Base-by-base conservation (phyloP, 495 filamentous ascomycete species). In the Cercophora newfieldiana region DNA sequence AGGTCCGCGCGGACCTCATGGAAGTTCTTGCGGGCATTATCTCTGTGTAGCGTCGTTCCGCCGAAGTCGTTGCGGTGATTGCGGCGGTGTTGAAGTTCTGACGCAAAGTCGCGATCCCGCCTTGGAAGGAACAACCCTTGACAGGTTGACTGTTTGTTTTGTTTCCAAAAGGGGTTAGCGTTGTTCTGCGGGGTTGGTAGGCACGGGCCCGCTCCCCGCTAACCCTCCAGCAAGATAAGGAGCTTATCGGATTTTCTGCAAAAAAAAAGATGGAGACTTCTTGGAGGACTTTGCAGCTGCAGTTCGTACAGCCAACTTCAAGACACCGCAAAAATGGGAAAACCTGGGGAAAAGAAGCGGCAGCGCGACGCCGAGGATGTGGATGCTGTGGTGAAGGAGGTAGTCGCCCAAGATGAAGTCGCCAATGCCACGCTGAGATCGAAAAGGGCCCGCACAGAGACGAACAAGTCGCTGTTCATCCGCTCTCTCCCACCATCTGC, bases 381-480 rank as follows among this genome's bases (percentile, higher is more conserved):
- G n/a, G 56, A 54, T n/a, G 63, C 48, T 16, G 48, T 30, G 22
- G 65, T 62, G 14, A 31, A 57, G 25, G 64, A 54, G 31, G 57
- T 66, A 44, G 61, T 55, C 31, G 60, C 63, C 21, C 56, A 68
- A 31, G 65, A 71, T 33, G 62, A 65, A 31, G 47, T 24, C 59
- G 64, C 58, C 21, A 28, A 26, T 26, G 31, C 69, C 29, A 76
- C 77, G 28, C 78, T 72, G 14, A 77, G 73, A 19, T 70, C 67
- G 55, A 83, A 83, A 65, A 82, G 82, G 65, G 70, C 79, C 22
- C 74, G 78, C 56, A 71, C 80, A 55, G 81, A 82, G 26, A 77
- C 78, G 59, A 80, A 87, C 61, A 82, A 88, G 59, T 90, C 92
- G 12, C 87, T 99, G 67, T 99, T 98, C 80, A 88, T 99, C 67